phyloP scores from a whole-genome alignment of 2,329 filamentous ascomycete genomes.

The Fonsecaea multimorphosa region DNA sequence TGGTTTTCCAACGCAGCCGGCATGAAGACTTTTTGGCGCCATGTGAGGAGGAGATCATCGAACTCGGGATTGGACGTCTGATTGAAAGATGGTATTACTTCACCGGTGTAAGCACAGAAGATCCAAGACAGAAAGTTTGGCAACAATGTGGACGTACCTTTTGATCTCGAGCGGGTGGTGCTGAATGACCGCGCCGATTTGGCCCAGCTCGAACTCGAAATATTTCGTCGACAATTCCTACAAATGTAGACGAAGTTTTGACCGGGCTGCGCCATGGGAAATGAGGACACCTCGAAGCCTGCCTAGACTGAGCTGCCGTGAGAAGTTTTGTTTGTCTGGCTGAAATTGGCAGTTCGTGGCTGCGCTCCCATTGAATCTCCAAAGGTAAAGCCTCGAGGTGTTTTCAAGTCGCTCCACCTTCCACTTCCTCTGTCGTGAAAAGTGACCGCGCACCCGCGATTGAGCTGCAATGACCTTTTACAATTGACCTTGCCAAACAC shows the following conservation, averaged over 20 bases:
- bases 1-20: conserved; percentile 47
- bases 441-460: conserved; percentile 4
- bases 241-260: conserved; percentile 49
- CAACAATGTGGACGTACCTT: conserved; percentile 26
- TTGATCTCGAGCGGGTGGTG: conserved; percentile 30
- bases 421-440: not conserved
- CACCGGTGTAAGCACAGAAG: conserved; percentile 15
- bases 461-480: not conserved
- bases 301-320: not conserved
- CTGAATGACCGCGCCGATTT: conserved; percentile 35
- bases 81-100: conserved; percentile 49
- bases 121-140: not conserved
- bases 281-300: not conserved
- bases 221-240: conserved; percentile 40
- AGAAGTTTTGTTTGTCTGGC: not conserved
- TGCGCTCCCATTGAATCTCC: not conserved
- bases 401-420: conserved; percentile 19
- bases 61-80: conserved; percentile 50
- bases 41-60: conserved; percentile 48
- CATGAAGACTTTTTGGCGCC: conserved; percentile 54
- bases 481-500: not conserved
- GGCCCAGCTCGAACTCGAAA: conserved; percentile 38
- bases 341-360: not conserved
- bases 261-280: conserved; percentile 47
- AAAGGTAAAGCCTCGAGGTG: conserved; percentile 6